Evolutionary conservation across 2,329 filamentous ascomycete species (phyloP).

Genomic region (Ciborinia camelliae): DNA sequence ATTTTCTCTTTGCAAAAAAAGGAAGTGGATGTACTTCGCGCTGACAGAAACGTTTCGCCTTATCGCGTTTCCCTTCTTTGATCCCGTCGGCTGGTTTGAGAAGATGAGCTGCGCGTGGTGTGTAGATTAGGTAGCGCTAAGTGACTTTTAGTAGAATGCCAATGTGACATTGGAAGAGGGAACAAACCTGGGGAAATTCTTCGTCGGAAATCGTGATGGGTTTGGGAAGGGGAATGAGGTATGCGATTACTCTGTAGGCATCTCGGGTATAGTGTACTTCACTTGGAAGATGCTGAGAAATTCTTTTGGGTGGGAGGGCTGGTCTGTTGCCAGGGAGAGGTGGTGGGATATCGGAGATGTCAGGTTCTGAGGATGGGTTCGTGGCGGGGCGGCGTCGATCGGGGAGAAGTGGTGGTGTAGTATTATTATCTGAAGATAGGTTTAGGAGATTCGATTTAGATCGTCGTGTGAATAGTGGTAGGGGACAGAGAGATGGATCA

Average conservation of each 20-base stretch:
- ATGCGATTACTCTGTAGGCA: constrained; percentile 20
- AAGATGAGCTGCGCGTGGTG: constrained; percentile 20
- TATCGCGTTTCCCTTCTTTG: constrained; percentile 21
- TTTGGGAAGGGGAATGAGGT: constrained; percentile 23
- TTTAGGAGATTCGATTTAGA: constrained; percentile 2
- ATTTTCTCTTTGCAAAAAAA: neutral
- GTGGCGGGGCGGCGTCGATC: neutral
- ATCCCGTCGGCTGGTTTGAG: constrained; percentile 21
- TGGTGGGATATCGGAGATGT: neutral
- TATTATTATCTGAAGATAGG: neutral
- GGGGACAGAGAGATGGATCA: neutral
- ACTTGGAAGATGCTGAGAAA: constrained; percentile 3
- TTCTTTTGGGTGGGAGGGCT: constrained; percentile 13
- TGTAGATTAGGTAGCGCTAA: constrained; percentile 22
- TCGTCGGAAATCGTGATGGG: constrained; percentile 15
- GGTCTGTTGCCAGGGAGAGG: neutral
- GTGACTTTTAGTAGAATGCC: neutral
- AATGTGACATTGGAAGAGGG: neutral
- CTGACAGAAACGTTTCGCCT: constrained; percentile 20
- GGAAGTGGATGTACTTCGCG: constrained; percentile 17
- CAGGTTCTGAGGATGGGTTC: neutral
- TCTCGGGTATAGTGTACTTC: constrained; percentile 21
- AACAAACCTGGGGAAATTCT: constrained; percentile 12
- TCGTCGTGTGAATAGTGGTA: constrained; percentile 3
- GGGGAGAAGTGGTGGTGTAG: no score